Percentiles rank a stretch among this genome's conserved stretches.
phyloP scores from a whole-genome alignment of 345 rosid species.

The Arabidopsis arenosa region DNA sequence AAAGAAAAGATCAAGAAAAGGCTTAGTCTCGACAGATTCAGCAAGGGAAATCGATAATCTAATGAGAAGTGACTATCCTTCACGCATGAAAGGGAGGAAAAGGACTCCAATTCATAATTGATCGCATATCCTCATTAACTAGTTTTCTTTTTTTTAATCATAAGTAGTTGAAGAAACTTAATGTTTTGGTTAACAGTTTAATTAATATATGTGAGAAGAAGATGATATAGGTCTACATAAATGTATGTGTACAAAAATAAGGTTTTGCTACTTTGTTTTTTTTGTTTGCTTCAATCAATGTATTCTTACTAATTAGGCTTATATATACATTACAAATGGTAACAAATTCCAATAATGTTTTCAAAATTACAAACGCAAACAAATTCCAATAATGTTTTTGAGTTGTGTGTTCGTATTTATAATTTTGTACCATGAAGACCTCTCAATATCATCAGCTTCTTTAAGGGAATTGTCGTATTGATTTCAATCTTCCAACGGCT shows the following conservation, averaged over 20 bases:
- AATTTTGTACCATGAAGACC: not conserved
- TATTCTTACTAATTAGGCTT: slow-evolving; percentile 6
- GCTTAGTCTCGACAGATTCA: not conserved
- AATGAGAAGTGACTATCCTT: slow-evolving; percentile 42
- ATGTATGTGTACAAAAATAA: slow-evolving; percentile 9
- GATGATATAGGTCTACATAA: slow-evolving; percentile 1
- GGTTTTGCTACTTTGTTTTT: not conserved
- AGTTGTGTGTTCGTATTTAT: not conserved
- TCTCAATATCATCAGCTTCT: too few relatives aligned
- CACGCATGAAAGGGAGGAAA: slow-evolving; percentile 44
- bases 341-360: not conserved
- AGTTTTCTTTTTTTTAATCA: too few relatives aligned
- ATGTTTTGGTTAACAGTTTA: not conserved
- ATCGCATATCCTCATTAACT: not conserved
- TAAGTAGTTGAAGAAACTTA: not conserved
- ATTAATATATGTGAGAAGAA: slow-evolving; percentile 10
- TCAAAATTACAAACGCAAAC: too few relatives aligned
- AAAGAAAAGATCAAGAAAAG: slow-evolving; percentile 32
- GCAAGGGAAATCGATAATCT: slow-evolving; percentile 35
- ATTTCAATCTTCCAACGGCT: slow-evolving; percentile 30
- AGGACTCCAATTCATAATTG: slow-evolving; percentile 46
- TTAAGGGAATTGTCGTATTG: not conserved
- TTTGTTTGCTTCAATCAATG: slow-evolving; percentile 13
- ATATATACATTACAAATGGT: slow-evolving; percentile 16
- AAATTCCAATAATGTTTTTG: too few relatives aligned